phyloP scores from a whole-genome alignment of 2,329 filamentous ascomycete species.

The Trematosphaeria pertusa region DNA sequence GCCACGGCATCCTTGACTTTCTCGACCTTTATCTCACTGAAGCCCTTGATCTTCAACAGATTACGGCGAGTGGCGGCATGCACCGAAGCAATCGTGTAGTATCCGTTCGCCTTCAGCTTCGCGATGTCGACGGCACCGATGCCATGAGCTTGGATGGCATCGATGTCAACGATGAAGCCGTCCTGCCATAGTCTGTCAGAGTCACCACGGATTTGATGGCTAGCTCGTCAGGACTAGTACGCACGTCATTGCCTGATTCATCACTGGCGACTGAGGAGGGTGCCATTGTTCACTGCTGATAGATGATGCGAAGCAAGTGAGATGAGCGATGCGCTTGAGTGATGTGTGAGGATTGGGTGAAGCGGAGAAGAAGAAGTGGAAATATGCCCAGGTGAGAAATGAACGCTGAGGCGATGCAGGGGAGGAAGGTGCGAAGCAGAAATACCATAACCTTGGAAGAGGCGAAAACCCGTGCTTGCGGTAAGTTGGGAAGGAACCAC shows the following conservation, averaged over 20 bases:
- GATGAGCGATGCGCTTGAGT: too few relatives aligned
- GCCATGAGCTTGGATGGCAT: conserved; percentile 70
- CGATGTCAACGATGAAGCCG: conserved; percentile 69
- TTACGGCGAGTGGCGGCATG: conserved; percentile 65
- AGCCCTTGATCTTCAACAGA: conserved; percentile 71
- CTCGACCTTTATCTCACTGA: conserved; percentile 74
- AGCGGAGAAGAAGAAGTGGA: not conserved
- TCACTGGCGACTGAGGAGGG: conserved; percentile 61
- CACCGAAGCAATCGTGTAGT: conserved; percentile 68
- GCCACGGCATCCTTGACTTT: conserved; percentile 72
- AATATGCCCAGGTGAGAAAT: not conserved
- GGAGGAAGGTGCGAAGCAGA: not conserved
- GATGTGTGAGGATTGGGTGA: too few relatives aligned
- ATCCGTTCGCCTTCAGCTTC: conserved; percentile 69
- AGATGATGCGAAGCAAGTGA: conserved; percentile 6
- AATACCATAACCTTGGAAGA: too few relatives aligned
- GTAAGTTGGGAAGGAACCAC: conserved; percentile 20
- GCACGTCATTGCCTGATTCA: conserved; percentile 59
- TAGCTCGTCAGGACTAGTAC: conserved; percentile 3
- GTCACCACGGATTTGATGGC: not conserved
- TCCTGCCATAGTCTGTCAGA: conserved; percentile 43
- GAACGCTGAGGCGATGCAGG: not conserved
- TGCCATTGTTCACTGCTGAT: conserved; percentile 27
- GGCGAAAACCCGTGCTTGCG: conserved; percentile 23
- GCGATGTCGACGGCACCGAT: conserved; percentile 70